Evolutionary conservation across 768 basidiomycete genomes (phyloP).

Genomic region (Amanita muscaria): DNA sequence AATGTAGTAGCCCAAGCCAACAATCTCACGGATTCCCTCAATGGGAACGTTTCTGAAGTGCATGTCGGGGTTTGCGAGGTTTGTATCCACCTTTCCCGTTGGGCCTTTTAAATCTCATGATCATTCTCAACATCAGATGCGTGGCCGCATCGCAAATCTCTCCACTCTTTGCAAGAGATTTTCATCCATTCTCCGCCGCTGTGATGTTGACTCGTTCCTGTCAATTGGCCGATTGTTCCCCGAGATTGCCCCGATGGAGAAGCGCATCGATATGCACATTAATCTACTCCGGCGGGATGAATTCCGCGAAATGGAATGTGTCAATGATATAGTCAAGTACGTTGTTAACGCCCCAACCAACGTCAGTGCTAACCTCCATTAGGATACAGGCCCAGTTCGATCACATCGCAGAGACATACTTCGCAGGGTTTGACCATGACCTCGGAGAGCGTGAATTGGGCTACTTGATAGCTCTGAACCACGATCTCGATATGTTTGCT

Average conservation of each 20-base stretch:
- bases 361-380: background rate
- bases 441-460: conserved; percentile 86
- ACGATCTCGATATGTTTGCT: conserved; percentile 89
- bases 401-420: conserved; percentile 83
- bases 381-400: conserved; percentile 93
- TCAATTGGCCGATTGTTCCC: conserved; percentile 74
- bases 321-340: conserved; percentile 80
- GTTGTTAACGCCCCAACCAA: conserved; percentile 14
- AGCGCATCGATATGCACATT: conserved; percentile 86
- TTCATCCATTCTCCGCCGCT: conserved; percentile 70
- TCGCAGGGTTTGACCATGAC: conserved; percentile 76
- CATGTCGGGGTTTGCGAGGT: conserved; percentile 96
- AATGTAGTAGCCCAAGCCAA: conserved; percentile 75
- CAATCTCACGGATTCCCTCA: conserved; percentile 77
- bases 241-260: conserved; percentile 85
- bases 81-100: conserved; percentile 12
- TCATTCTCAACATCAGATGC: conserved; percentile 48
- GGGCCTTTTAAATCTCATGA: conserved; percentile 1
- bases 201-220: conserved; percentile 81
- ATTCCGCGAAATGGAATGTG: conserved; percentile 91
- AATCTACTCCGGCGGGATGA: conserved; percentile 79
- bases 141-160: conserved; percentile 72
- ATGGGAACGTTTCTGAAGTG: conserved; percentile 70
- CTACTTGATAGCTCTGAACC: conserved; percentile 72
- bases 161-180: conserved; percentile 86